Percentiles rank a stretch among this genome's conserved stretches.
Conservation (phyloP, 345 rosid genomes). For the Aquilaria yunnanensis region DNA sequence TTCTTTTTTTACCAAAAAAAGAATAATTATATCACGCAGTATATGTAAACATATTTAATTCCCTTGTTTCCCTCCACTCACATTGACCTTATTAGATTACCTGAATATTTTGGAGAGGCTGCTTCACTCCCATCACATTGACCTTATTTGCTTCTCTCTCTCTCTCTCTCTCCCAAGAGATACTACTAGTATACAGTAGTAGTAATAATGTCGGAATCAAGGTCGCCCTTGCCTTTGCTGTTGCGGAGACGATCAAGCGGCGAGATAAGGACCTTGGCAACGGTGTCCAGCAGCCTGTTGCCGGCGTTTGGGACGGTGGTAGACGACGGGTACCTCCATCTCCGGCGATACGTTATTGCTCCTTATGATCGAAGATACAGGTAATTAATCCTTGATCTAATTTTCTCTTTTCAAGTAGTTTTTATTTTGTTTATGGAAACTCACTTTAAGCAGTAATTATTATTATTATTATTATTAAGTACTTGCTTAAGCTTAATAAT, state of each 20-base stretch:
- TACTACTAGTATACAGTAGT: too few species aligned
- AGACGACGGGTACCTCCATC: slow-evolving; percentile 37
- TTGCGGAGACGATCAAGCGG: slow-evolving; percentile 52
- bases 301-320: slow-evolving; percentile 85
- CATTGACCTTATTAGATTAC: background rate
- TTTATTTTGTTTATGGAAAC: background rate
- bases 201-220: slow-evolving; percentile 20
- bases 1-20: too few species aligned
- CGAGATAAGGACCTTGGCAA: slow-evolving; percentile 52
- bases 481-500: background rate
- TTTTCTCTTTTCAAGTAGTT: background rate
- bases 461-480: background rate
- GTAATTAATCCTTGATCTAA: slow-evolving; percentile 18
- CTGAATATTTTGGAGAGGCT: too few species aligned
- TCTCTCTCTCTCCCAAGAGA: background rate
- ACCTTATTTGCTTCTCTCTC: background rate
- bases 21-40: too few species aligned
- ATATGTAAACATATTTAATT: too few species aligned
- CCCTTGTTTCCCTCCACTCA: too few species aligned
- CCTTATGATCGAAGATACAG: slow-evolving; percentile 90
- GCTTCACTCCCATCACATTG: too few species aligned
- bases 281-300: slow-evolving; percentile 77
- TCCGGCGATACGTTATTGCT: slow-evolving; percentile 49
- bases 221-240: slow-evolving; percentile 39
- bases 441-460: too few species aligned